phyloP scores from a whole-genome alignment of 2,329 filamentous ascomycete genomes.

The Fulvia fulva region DNA sequence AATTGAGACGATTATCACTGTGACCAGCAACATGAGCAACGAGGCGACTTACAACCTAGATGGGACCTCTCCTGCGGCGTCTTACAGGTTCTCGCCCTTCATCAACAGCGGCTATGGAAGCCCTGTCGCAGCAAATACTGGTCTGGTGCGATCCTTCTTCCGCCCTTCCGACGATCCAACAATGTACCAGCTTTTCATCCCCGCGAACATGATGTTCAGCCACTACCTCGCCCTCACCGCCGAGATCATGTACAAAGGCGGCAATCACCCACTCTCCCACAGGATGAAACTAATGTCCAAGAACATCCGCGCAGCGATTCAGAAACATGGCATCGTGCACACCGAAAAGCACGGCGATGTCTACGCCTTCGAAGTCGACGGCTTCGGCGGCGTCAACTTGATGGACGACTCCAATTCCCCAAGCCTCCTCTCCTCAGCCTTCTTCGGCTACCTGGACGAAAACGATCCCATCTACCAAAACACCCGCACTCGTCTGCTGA shows the following conservation, averaged over 20 bases:
- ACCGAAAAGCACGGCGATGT: slow-evolving; percentile 37
- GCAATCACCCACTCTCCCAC: slow-evolving; percentile 23
- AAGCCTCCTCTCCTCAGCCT: slow-evolving; percentile 48
- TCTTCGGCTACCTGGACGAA: slow-evolving; percentile 14
- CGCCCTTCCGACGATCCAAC: slow-evolving; percentile 47
- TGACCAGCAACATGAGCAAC: slow-evolving; percentile 14
- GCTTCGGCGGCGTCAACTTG: slow-evolving; percentile 46
- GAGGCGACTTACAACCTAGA: slow-evolving; percentile 14
- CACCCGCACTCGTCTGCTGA: slow-evolving; percentile 41
- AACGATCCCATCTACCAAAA: slow-evolving; percentile 40
- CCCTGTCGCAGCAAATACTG: slow-evolving; percentile 43
- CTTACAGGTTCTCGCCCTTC: slow-evolving; percentile 9
- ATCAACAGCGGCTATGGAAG: slow-evolving; percentile 44
- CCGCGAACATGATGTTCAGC: slow-evolving; percentile 66
- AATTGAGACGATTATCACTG: slow-evolving; percentile 11
- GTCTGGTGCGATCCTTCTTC: slow-evolving; percentile 46
- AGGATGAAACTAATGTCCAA: slow-evolving; percentile 12
- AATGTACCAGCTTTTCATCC: slow-evolving; percentile 46
- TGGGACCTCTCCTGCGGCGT: slow-evolving; percentile 8
- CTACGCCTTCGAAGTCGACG: slow-evolving; percentile 47
- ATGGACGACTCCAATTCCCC: slow-evolving; percentile 71
- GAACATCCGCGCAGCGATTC: slow-evolving; percentile 8
- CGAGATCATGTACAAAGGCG: slow-evolving; percentile 36
- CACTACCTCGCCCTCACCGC: slow-evolving; percentile 54
- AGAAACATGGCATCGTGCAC: slow-evolving; percentile 36